Percentiles rank a stretch among this genome's conserved stretches.
Evolutionary conservation across 1,284 basidiomycete genomes (phyloP).

Genomic region (Inonotus hispidus): DNA sequence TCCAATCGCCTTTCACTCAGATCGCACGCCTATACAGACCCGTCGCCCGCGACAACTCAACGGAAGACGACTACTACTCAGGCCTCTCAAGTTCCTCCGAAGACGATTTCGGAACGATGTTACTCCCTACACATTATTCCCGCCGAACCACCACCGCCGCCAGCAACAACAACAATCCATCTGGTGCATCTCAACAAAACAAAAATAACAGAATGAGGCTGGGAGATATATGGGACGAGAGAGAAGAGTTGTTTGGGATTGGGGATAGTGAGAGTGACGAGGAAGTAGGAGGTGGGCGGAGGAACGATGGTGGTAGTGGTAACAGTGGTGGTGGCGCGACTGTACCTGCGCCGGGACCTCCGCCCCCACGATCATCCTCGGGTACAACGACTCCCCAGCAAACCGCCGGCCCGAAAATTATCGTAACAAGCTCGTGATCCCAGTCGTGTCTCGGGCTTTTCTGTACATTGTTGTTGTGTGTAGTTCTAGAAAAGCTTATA

Average conservation of each 20-base stretch:
- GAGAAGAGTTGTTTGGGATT: conserved; percentile 70
- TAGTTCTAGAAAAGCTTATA: no score
- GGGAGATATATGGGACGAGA: conserved; percentile 70
- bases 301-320: no score
- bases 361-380: conserved; percentile 12
- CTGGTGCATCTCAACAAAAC: conserved; percentile 8
- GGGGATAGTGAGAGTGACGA: conserved; percentile 53
- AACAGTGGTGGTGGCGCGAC: not conserved
- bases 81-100: conserved; percentile 50
- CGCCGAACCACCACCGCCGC: conserved; percentile 17
- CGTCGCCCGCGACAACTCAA: conserved; percentile 35
- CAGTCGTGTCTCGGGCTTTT: not conserved
- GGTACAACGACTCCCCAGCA: conserved; percentile 20
- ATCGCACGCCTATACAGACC: conserved; percentile 73
- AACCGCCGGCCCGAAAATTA: conserved; percentile 16
- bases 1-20: conserved; percentile 33
- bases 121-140: conserved; percentile 47
- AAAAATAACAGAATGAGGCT: conserved; percentile 33
- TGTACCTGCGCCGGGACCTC: not conserved
- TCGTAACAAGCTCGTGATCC: conserved; percentile 29
- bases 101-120: conserved; percentile 43
- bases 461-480: not conserved
- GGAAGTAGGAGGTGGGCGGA: conserved; percentile 12
- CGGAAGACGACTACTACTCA: conserved; percentile 30
- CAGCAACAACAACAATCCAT: conserved; percentile 16